A percentile compares a stretch with the other conserved stretches of the same genome.
These are phyloP conservation scores for Tylopilus sp. DNA, from an alignment of 768 basidiomycete genomes.

Conservation along the genomic window DNA sequence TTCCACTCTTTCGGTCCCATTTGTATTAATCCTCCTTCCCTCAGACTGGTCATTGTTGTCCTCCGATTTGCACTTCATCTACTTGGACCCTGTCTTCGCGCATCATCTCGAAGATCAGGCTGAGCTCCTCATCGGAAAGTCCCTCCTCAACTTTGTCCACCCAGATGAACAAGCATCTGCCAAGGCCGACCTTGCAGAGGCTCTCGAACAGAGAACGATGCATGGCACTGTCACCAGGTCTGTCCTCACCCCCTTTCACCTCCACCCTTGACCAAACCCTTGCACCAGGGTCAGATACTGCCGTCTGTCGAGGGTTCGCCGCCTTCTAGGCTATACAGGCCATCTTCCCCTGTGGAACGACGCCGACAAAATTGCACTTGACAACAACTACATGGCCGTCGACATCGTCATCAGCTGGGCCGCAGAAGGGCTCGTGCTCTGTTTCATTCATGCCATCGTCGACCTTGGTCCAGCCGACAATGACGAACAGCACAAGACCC, in stretches of 20 bases:
- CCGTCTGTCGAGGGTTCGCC: slow-evolving; percentile 70
- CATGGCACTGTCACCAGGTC: slow-evolving; percentile 83
- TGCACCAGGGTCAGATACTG: slow-evolving; percentile 69
- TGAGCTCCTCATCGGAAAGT: slow-evolving; percentile 61
- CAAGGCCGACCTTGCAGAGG: slow-evolving; percentile 66
- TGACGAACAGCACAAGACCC: slow-evolving; percentile 67
- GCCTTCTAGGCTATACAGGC: slow-evolving; percentile 64
- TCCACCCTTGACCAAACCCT: slow-evolving; percentile 21
- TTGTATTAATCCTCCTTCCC: slow-evolving; percentile 15
- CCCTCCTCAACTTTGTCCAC: slow-evolving; percentile 75
- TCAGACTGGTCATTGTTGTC: slow-evolving; percentile 81
- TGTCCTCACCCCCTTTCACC: slow-evolving; percentile 15
- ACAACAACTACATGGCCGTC: slow-evolving; percentile 78
- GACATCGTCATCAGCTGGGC: slow-evolving; percentile 91
- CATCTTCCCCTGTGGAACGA: slow-evolving; percentile 54
- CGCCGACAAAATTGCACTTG: slow-evolving; percentile 64
- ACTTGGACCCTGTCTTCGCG: slow-evolving; percentile 77
- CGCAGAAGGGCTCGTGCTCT: slow-evolving; percentile 80
- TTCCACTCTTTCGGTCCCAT: slow-evolving; percentile 13
- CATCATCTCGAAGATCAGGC: slow-evolving; percentile 72
- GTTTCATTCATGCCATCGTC: slow-evolving; percentile 82
- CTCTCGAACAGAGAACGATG: slow-evolving; percentile 68
- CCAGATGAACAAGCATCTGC: slow-evolving; percentile 81
- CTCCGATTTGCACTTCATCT: slow-evolving; percentile 73
- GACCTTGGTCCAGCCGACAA: slow-evolving; percentile 71